Evolutionary conservation across 2,329 filamentous ascomycete species (phyloP).

Genomic region (Alternaria infectoria): DNA sequence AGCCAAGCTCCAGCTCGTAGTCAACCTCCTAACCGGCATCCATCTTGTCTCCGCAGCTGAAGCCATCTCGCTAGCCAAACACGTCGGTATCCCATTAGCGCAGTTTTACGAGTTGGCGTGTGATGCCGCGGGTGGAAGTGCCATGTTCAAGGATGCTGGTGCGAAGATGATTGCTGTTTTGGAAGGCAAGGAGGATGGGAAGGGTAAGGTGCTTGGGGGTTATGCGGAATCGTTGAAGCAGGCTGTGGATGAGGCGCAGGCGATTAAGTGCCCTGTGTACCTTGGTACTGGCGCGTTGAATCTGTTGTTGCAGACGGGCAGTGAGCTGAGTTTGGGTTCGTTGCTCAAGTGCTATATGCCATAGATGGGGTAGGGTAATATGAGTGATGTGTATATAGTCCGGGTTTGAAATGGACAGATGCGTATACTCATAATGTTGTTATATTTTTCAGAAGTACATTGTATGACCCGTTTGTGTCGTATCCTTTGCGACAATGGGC

Average conservation of each 20-base stretch:
- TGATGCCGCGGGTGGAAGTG: slow-evolving; percentile 47
- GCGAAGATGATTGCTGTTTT: slow-evolving; percentile 41
- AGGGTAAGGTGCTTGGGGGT: slow-evolving; percentile 21
- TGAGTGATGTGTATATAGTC: not conserved
- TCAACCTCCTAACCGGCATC: slow-evolving; percentile 43
- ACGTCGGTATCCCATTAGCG: slow-evolving; percentile 44
- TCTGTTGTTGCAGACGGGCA: slow-evolving; percentile 36
- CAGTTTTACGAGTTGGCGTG: slow-evolving; percentile 47
- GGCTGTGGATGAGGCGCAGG: slow-evolving; percentile 42
- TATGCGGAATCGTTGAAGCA: slow-evolving; percentile 34
- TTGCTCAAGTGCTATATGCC: slow-evolving; percentile 33
- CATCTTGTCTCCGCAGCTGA: slow-evolving; percentile 48
- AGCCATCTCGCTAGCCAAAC: slow-evolving; percentile 46
- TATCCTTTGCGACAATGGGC: not conserved
- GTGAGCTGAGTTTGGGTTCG: slow-evolving; percentile 23
- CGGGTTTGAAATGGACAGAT: not conserved
- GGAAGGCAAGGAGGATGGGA: slow-evolving; percentile 33
- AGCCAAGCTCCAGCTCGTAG: slow-evolving; percentile 44
- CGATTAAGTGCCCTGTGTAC: slow-evolving; percentile 43
- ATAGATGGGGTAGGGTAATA: not conserved
- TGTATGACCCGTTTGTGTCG: not conserved
- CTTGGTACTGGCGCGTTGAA: slow-evolving; percentile 43
- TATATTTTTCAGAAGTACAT: not conserved
- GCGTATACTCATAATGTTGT: not conserved
- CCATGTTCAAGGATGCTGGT: slow-evolving; percentile 42